Percentiles rank a stretch among this genome's conserved stretches.
These are phyloP conservation scores for Pleurotus giganteus DNA, from an alignment of 768 basidiomycete genomes.

Conservation along the genomic window DNA sequence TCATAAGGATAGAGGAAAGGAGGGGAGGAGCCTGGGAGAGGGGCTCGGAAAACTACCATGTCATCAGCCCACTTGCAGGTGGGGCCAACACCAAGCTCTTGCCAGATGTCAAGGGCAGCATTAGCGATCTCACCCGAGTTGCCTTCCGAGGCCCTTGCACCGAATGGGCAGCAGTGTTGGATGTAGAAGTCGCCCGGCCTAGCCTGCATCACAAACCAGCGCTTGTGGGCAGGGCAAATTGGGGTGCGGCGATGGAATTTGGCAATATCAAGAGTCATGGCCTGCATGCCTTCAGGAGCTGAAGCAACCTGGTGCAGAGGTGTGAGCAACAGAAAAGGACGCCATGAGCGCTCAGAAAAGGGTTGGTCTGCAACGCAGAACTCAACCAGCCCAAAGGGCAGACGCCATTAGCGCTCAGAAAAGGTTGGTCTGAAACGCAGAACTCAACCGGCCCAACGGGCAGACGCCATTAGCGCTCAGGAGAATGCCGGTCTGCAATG, in stretches of 20 bases:
- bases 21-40: constrained; percentile 1
- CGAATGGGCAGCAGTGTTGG: constrained; percentile 19
- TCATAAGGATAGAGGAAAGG: no score
- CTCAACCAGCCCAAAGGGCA: no score
- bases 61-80: constrained; percentile 21
- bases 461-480: no score
- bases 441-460: no score
- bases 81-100: constrained; percentile 3
- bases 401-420: no score
- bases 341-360: no score
- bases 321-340: no score
- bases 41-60: constrained; percentile 8
- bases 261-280: constrained; percentile 27
- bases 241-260: constrained; percentile 34
- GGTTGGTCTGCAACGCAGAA: no score
- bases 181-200: constrained; percentile 13
- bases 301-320: constrained; percentile 31
- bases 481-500: no score
- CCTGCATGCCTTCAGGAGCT: constrained; percentile 29
- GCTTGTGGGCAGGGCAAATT: constrained; percentile 28
- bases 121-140: constrained; percentile 18
- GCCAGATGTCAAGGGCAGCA: constrained; percentile 14
- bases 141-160: constrained; percentile 14
- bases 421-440: no score
- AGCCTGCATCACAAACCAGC: constrained; percentile 24